Evolutionary conservation across 305 asterid species (phyloP), one percentile per base, ranked within the genome.

Genomic region (Euphrasia arctica): DNA sequence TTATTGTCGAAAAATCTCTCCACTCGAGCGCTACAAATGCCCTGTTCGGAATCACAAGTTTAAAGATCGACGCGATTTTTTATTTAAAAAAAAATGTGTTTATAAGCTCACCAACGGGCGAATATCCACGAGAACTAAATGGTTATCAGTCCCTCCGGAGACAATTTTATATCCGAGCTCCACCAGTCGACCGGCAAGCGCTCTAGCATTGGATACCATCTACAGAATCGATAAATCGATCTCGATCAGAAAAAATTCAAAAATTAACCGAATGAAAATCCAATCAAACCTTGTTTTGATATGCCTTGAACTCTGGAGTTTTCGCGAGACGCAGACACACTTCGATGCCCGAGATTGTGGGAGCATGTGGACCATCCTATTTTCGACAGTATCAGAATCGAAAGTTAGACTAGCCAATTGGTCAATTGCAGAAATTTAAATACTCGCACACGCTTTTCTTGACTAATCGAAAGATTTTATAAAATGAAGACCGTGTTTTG

Each of bases 351-450:
- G 95, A 96, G 58, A 94, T 90, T 10, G 99, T 90, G 80, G 90
- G 97, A 72, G 85, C 88, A 68, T 90, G 99, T 9, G 97, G 99
- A 62, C 97, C 99, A 62, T 97, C 99, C 97, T 94, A 73, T 43
- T 56, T 31, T 31, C 48, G 67, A 2, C 34, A 31, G 34, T 18
- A 18, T 18, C 22, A 18, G 22, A 18, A 18, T 18, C 22, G 22
- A 18, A 18, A n/a, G n/a, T 18, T 18, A 18, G 22, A 18, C 22
- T 18, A 18, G 22, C 22, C n/a, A 18, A 18, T 18, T 18, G 22
- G 22, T 18, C 22, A 18, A 18, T 18, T 18, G 22, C 22, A 18
- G 22, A 18, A 18, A 18, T 18, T 18, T 18, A 18, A 18, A 18
- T 18, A 18, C 22, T 18, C 22, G 22, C 22, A 18, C 22, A 18